phyloP scores from a whole-genome alignment of 2,329 filamentous ascomycete genomes.

The Alternaria arbusti region DNA sequence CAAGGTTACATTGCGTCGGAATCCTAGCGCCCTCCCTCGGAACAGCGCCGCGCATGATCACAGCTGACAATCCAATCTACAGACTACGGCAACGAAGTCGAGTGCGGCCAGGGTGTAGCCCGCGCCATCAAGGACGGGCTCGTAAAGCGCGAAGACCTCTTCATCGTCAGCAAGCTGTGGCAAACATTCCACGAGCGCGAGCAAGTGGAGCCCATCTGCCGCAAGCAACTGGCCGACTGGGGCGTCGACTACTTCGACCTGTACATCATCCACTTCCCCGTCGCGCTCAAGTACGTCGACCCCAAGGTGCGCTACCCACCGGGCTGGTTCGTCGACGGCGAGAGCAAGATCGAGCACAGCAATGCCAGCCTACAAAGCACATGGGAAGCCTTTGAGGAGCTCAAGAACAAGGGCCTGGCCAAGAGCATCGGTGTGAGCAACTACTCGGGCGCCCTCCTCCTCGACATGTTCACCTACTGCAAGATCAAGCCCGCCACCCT shows the following conservation, averaged over 20 bases:
- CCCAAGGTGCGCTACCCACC: constrained; percentile 46
- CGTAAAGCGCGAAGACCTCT: constrained; percentile 71
- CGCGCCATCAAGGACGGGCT: constrained; percentile 48
- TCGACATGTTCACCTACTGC: constrained; percentile 63
- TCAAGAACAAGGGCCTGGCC: constrained; percentile 41
- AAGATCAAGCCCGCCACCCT: constrained; percentile 44
- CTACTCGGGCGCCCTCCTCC: constrained; percentile 51
- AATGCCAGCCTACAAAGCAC: constrained; percentile 44
- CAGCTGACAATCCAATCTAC: constrained; percentile 1
- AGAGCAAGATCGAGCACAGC: constrained; percentile 47
- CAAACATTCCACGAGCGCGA: constrained; percentile 87
- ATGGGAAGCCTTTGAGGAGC: constrained; percentile 52
- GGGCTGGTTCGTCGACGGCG: constrained; percentile 44
- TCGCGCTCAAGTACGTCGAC: constrained; percentile 69
- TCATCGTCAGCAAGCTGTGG: constrained; percentile 94
- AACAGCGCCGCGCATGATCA: constrained; percentile 4
- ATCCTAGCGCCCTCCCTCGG: constrained; percentile 15
- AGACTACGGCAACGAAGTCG: constrained; percentile 50
- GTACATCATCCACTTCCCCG: constrained; percentile 85
- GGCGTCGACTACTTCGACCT: constrained; percentile 49
- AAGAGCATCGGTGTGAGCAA: constrained; percentile 49
- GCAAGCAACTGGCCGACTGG: constrained; percentile 57
- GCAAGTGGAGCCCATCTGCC: constrained; percentile 75
- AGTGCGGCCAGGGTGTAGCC: constrained; percentile 45
- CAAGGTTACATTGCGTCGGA: constrained; percentile 17